These are phyloP conservation scores for Xerocomus amazonicus DNA, from an alignment of 1,284 basidiomycete species.

Conservation along the genomic window DNA sequence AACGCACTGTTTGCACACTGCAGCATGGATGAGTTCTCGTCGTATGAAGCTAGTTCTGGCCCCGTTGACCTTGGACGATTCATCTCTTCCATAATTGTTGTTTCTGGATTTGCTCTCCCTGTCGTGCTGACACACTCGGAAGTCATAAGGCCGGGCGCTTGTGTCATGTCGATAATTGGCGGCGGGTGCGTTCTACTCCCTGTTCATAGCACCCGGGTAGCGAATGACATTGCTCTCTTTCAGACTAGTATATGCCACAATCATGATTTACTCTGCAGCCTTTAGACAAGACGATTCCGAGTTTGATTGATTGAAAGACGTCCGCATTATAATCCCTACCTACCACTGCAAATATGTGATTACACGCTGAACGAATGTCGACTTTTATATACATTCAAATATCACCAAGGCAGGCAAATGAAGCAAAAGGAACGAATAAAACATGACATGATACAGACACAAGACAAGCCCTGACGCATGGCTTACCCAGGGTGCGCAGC, in stretches of 20 bases:
- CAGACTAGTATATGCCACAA: conserved; percentile 92
- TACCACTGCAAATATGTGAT: conserved; percentile 15
- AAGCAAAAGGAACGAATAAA: conserved; percentile 1
- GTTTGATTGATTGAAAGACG: conserved; percentile 46
- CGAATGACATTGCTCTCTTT: conserved; percentile 1
- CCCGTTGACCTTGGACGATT: conserved; percentile 86
- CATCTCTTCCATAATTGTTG: conserved; percentile 86
- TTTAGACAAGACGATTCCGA: conserved; percentile 78
- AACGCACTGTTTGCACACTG: conserved; percentile 89
- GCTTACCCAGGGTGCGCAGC: conserved; percentile 6
- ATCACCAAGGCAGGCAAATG: not conserved
- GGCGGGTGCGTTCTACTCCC: conserved; percentile 56
- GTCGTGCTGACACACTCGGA: conserved; percentile 90
- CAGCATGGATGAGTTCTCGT: conserved; percentile 81
- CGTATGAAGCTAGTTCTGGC: conserved; percentile 57
- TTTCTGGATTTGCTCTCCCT: conserved; percentile 92
- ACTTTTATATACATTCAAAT: conserved; percentile 2
- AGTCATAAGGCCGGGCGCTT: conserved; percentile 82
- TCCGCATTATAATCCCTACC: not conserved
- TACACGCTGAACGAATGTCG: conserved; percentile 8
- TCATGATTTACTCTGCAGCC: conserved; percentile 80
- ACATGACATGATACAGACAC: not conserved
- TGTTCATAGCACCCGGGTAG: not conserved
- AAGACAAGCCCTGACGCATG: not conserved
- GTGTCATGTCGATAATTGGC: conserved; percentile 91